These are phyloP conservation scores for Porphyrellus sp. DNA, from an alignment of 1,284 basidiomycete genomes.

Conservation along the genomic window DNA sequence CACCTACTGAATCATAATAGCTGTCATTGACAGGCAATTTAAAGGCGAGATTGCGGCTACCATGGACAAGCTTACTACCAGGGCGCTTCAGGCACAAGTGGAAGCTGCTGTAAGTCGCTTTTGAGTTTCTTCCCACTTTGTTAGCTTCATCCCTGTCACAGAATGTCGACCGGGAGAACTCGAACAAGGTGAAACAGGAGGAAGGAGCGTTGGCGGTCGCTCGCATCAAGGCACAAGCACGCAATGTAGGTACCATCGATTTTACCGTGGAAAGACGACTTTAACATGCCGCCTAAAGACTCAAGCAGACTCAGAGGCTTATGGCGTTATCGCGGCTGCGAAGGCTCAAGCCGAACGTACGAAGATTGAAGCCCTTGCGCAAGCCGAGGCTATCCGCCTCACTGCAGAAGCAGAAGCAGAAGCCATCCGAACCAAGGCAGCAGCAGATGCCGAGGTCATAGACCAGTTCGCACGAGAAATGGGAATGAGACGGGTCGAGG, in stretches of 20 bases:
- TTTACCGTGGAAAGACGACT: background rate
- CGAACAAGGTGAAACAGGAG: slow-evolving; percentile 80
- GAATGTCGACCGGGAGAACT: slow-evolving; percentile 82
- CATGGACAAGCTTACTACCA: slow-evolving; percentile 80
- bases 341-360: slow-evolving; percentile 69
- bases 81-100: slow-evolving; percentile 77
- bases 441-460: slow-evolving; percentile 56
- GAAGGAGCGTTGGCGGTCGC: slow-evolving; percentile 73
- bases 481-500: slow-evolving; percentile 64
- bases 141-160: slow-evolving; percentile 23
- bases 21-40: slow-evolving; percentile 80
- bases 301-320: slow-evolving; percentile 71
- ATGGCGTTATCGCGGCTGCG: slow-evolving; percentile 66
- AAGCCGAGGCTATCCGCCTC: slow-evolving; percentile 67
- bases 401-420: slow-evolving; percentile 72
- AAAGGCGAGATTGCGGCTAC: slow-evolving; percentile 78
- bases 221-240: slow-evolving; percentile 66
- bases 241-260: slow-evolving; percentile 44
- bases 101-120: slow-evolving; percentile 64
- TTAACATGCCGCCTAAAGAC: slow-evolving; percentile 40
- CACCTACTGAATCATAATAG: slow-evolving; percentile 34
- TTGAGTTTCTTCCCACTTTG: background rate
- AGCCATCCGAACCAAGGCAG: slow-evolving; percentile 60
- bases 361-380: slow-evolving; percentile 69
- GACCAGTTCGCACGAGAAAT: slow-evolving; percentile 74